These are phyloP conservation scores for Aureobasidium uvarum DNA, from an alignment of 2,329 filamentous ascomycete species.

Conservation along the genomic window DNA sequence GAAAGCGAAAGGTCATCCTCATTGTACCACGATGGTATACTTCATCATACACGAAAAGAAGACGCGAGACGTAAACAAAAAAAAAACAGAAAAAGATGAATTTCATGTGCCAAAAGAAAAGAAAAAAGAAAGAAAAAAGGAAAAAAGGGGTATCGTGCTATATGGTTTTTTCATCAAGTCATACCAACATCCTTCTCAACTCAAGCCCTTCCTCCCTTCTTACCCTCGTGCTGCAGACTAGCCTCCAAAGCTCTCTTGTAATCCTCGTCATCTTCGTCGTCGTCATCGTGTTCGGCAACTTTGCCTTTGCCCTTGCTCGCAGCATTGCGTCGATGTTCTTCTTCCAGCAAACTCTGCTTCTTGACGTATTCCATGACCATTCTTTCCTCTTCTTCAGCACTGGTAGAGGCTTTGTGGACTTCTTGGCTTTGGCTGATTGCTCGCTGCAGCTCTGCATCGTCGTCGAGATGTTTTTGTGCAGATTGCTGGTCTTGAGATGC, in stretches of 20 bases:
- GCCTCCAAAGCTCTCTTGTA: slow-evolving; percentile 55
- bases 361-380: slow-evolving; percentile 74
- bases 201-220: slow-evolving; percentile 25
- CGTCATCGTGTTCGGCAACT: slow-evolving; percentile 25
- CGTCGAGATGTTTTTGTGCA: slow-evolving; percentile 36
- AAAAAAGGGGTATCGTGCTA: slow-evolving; percentile 25
- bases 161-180: slow-evolving; percentile 1
- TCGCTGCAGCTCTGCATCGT: slow-evolving; percentile 37
- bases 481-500: slow-evolving; percentile 15
- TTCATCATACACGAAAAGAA: neutral
- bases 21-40: no score
- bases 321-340: slow-evolving; percentile 47
- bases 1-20: no score
- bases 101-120: neutral
- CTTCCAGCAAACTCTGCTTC: slow-evolving; percentile 71
- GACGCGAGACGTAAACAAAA: neutral
- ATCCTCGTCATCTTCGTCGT: slow-evolving; percentile 48
- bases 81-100: no score
- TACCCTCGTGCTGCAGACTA: slow-evolving; percentile 48
- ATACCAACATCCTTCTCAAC: neutral
- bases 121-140: neutral
- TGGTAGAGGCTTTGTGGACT: slow-evolving; percentile 37
- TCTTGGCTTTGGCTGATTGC: slow-evolving; percentile 36
- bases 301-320: slow-evolving; percentile 39
- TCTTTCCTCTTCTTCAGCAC: slow-evolving; percentile 62